These are phyloP conservation scores for Pelargonium australe DNA, from an alignment of 441 rosid genomes.

Conservation along the genomic window DNA sequence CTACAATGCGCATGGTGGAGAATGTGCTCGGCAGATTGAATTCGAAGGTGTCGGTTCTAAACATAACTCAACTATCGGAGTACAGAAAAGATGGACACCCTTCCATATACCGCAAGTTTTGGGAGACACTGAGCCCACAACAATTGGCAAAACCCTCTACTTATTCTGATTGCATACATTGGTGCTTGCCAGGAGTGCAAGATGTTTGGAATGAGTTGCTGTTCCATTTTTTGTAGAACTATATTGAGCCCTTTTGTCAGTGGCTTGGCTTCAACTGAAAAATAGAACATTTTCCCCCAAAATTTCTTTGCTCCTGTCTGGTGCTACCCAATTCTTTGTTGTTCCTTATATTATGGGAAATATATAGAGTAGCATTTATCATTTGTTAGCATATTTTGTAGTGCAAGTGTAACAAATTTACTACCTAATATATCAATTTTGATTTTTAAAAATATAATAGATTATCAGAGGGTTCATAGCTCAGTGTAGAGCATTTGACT, in stretches of 20 bases:
- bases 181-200: slow-evolving; percentile 94
- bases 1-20: slow-evolving; percentile 72
- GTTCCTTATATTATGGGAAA: no score
- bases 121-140: slow-evolving; percentile 64
- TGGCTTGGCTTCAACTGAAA: no score
- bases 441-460: no score
- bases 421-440: no score
- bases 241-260: no score
- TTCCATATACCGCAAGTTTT: slow-evolving; percentile 82
- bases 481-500: slow-evolving; percentile 34
- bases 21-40: slow-evolving; percentile 48
- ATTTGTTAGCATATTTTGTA: no score
- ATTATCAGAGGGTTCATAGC: slow-evolving; percentile 13
- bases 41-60: slow-evolving; percentile 64
- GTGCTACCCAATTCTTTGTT: no score
- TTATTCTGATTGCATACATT: slow-evolving; percentile 88
- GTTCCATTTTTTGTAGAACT: slow-evolving; percentile 53
- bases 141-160: slow-evolving; percentile 53
- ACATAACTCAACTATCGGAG: slow-evolving; percentile 87
- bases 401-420: no score
- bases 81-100: slow-evolving; percentile 93
- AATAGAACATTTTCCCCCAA: no score
- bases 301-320: no score
- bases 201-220: slow-evolving; percentile 89
- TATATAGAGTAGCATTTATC: no score